Conservation (phyloP, 148 eudicot species). For the Oxyria digyna region DNA sequence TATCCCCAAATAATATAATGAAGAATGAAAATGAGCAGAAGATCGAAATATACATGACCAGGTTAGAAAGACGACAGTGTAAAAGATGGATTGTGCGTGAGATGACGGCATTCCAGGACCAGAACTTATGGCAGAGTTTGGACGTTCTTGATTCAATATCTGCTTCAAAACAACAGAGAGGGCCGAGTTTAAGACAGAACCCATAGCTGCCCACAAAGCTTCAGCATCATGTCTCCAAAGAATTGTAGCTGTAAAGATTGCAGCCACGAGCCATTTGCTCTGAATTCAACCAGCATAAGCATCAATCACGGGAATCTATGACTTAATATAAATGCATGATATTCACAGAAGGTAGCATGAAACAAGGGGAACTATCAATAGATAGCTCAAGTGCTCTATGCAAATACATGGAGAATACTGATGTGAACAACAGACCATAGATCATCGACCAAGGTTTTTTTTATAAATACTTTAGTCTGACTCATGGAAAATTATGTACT, state of each 20-base stretch:
- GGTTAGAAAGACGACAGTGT: slow-evolving; percentile 22
- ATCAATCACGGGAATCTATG: neutral
- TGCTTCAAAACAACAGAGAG: slow-evolving; percentile 41
- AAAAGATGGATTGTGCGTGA: slow-evolving; percentile 81
- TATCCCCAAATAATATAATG: too few relatives aligned
- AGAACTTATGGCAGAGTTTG: slow-evolving; percentile 37
- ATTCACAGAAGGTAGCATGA: neutral
- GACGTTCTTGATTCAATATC: slow-evolving; percentile 76
- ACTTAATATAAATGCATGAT: neutral
- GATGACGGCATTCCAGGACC: slow-evolving; percentile 98
- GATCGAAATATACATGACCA: slow-evolving; percentile 39
- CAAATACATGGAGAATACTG: too few relatives aligned
- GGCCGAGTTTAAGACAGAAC: slow-evolving; percentile 39
- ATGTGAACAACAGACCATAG: too few relatives aligned
- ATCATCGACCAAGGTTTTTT: too few relatives aligned
- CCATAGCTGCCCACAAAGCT: slow-evolving; percentile 74
- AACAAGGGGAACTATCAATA: too few relatives aligned
- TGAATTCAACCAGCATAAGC: slow-evolving; percentile 16
- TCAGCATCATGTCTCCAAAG: slow-evolving; percentile 72
- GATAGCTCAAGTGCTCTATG: too few relatives aligned
- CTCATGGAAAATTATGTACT: too few relatives aligned
- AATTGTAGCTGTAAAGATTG: slow-evolving; percentile 27
- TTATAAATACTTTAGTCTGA: too few relatives aligned
- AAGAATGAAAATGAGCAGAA: neutral
- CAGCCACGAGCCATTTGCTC: slow-evolving; percentile 80